A percentile compares a stretch with the other conserved stretches of the same genome.
These are phyloP conservation scores for Fusarium brevicatenulatum DNA, from an alignment of 2,329 filamentous ascomycete species.

Conservation along the genomic window DNA sequence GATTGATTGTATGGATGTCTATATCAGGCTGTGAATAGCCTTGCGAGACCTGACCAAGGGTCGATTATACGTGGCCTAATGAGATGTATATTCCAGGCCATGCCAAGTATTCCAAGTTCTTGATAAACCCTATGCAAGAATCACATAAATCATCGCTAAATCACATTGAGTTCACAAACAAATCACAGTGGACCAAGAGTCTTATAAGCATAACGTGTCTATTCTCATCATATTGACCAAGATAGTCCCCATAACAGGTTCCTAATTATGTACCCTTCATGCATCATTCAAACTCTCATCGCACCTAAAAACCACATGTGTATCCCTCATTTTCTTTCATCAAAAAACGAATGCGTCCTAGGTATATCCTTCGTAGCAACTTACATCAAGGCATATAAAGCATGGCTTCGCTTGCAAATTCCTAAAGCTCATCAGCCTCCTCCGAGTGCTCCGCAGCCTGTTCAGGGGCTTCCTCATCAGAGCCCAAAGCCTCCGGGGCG, in stretches of 20 bases:
- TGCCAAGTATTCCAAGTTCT: background rate
- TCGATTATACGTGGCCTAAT: constrained; percentile 1
- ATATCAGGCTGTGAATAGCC: constrained; percentile 73
- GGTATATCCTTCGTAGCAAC: constrained; percentile 44
- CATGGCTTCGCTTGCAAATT: constrained; percentile 19
- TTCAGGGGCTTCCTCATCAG: background rate
- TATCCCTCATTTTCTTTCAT: constrained; percentile 36
- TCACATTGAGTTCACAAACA: background rate
- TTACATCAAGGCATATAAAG: constrained; percentile 42
- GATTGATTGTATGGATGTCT: constrained; percentile 89
- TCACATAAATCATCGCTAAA: constrained; percentile 8
- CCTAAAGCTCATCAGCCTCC: constrained; percentile 31
- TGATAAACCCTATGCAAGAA: background rate
- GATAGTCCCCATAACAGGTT: constrained; percentile 18
- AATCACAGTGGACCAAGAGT: background rate
- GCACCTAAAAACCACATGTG: constrained; percentile 24
- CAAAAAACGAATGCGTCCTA: constrained; percentile 38
- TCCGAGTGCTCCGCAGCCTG: constrained; percentile 1
- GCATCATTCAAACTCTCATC: constrained; percentile 37
- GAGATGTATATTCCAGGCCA: constrained; percentile 11
- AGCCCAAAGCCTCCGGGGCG: background rate
- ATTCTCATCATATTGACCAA: constrained; percentile 32
- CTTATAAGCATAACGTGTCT: constrained; percentile 27
- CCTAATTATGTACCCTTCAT: constrained; percentile 39
- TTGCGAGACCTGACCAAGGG: background rate